Percentiles rank a stretch among this genome's conserved stretches.
phyloP scores from a whole-genome alignment of 345 rosid genomes.

The Diplotaxis tenuifolia region DNA sequence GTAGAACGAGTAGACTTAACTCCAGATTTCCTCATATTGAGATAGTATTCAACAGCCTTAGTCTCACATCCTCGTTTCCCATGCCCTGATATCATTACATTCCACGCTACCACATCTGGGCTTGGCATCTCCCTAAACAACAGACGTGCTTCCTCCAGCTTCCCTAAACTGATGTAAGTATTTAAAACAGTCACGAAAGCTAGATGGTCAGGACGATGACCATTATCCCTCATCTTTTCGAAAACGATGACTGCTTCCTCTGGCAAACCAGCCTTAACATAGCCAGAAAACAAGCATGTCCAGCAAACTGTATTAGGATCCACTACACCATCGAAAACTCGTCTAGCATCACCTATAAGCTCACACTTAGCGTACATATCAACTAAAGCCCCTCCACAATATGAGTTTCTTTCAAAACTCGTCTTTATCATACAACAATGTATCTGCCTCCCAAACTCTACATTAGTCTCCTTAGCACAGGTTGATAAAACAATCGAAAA shows the following conservation, averaged over 20 bases:
- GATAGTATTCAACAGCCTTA: conserved; percentile 55
- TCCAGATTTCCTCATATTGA: conserved; percentile 62
- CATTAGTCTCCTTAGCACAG: conserved; percentile 52
- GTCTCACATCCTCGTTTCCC: conserved; percentile 62
- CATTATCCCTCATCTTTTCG: conserved; percentile 52
- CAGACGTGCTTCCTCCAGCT: conserved; percentile 60
- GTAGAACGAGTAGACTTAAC: conserved; percentile 79
- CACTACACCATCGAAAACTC: conserved; percentile 56
- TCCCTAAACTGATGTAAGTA: conserved; percentile 58
- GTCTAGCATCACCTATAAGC: conserved; percentile 50
- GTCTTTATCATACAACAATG: conserved; percentile 64
- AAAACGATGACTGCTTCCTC: conserved; percentile 64
- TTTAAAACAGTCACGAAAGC: conserved; percentile 64
- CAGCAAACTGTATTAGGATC: conserved; percentile 72
- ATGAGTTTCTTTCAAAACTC: conserved; percentile 55
- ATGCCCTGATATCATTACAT: conserved; percentile 92
- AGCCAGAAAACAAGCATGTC: conserved; percentile 88
- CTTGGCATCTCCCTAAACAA: conserved; percentile 58
- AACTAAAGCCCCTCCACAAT: conserved; percentile 71
- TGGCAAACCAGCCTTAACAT: conserved; percentile 59
- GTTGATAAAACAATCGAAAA: conserved; percentile 71
- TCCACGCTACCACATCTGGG: conserved; percentile 87
- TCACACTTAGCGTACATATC: conserved; percentile 83
- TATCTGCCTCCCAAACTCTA: conserved; percentile 51
- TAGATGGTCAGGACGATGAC: conserved; percentile 67